phyloP scores from a whole-genome alignment of 2,329 filamentous ascomycete species.

The Zasmidium angulare region DNA sequence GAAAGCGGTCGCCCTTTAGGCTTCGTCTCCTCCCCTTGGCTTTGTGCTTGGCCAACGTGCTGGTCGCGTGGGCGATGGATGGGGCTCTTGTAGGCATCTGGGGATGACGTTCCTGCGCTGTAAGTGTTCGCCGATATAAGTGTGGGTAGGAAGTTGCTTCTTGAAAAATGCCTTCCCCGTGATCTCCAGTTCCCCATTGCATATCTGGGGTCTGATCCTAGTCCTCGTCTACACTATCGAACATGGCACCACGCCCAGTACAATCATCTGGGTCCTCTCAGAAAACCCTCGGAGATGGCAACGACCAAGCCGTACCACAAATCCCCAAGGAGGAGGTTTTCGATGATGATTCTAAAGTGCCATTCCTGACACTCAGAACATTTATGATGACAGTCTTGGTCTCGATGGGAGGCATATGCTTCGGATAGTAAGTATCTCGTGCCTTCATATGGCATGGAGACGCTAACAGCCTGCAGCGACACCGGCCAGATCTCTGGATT shows the following conservation, averaged over 20 bases:
- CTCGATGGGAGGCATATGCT: constrained; percentile 35
- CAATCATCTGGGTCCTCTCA: neutral
- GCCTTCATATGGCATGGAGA: neutral
- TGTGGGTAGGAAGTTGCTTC: neutral
- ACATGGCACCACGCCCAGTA: neutral
- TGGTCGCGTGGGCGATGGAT: neutral
- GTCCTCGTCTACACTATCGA: neutral
- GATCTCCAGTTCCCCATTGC: neutral
- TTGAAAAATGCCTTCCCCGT: neutral
- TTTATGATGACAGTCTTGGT: constrained; percentile 33
- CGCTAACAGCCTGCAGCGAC: constrained; percentile 4
- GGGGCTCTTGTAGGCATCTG: neutral
- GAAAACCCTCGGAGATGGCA: neutral
- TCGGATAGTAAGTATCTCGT: constrained; percentile 22
- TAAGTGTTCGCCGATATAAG: neutral
- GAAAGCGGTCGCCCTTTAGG: neutral
- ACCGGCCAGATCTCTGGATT: constrained; percentile 57
- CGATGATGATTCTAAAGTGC: constrained; percentile 17
- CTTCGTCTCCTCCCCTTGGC: neutral
- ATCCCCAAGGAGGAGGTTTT: constrained; percentile 14
- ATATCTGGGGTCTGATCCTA: neutral
- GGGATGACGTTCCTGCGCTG: neutral
- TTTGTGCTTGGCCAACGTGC: neutral
- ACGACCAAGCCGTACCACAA: neutral
- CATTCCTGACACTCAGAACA: constrained; percentile 22